Base-by-base conservation (phyloP, 495 filamentous ascomycete genomes). In the Penicillium canescens region DNA sequence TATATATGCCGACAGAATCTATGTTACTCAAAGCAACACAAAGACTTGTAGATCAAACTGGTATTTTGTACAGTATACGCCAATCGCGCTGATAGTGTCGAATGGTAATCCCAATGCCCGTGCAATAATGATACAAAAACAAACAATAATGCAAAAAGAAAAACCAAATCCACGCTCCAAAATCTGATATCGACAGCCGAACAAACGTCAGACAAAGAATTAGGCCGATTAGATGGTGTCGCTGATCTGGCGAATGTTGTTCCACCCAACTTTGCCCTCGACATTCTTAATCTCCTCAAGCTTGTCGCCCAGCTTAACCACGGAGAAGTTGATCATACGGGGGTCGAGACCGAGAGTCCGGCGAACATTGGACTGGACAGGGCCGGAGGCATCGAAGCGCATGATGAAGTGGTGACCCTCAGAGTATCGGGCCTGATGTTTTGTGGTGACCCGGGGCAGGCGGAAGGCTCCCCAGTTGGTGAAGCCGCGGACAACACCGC, bases 381-480 rank as follows among this genome's bases (percentile, higher is more conserved):
- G 55, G 20, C 82, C 80, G 39, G 82, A 83, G 31, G 86, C 64
- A 69, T 98, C 94, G 75, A 95, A 98, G 55, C 94, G 90, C 91
- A 98, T 90, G 65, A 96, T 85, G 77, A 98, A 98, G 78, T 98
- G 96, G 72, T 97, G 92, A 31, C 95, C 94, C 34, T 81, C 78
- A 48, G 82, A 82, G 78, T 98, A 87, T 50, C 80, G 80, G 51
- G 85, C 82, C 73, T 96, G 90, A 72, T 93, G 87, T 66, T 84
- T 84, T 56, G 79, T 85, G 48, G 83, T 81, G 55, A 85, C 76
- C 56, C 82, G 85, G 28, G 94, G 94, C 13, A 98, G 85, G 10
- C 85, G 73, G 76, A 92, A 96, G 54, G 85, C 77, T 62, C 95
- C 95, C 94, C 94, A 98, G 79, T 98, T 98, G 49, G 85, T 87